Base-by-base conservation (phyloP, 257 asterid species). In the Solanum etuberosum region DNA sequence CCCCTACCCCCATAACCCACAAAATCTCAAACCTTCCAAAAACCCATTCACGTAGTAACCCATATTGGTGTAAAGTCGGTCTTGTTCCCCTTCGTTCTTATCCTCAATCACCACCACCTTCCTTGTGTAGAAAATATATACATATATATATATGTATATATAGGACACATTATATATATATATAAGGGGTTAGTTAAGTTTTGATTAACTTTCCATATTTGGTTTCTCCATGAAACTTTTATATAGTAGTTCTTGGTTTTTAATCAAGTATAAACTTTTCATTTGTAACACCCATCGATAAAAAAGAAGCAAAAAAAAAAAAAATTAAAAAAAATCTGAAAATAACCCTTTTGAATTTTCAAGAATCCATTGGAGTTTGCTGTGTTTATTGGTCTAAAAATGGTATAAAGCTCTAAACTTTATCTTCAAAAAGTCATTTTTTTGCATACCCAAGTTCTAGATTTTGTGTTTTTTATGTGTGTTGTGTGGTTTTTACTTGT, bases 281-380 rank as follows among this genome's bases (percentile, higher is more conserved):
- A 84, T 88, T 90, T 92, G 86, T 83, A 80, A 89, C 86, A 89
- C 93, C 86, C 91, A 40, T 67, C 88, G 61, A 35, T 86, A 43
- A 88, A 37, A 88, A 77, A 72, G 12, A 54, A 18, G 20, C 10
- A 9, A 9, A 4, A 18, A 20, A 18, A 32, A 8, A 6, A 2
- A 29, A 9, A 18, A 20, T 73, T 72, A 29, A 67, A 54, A 80
- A 15, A 57, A 18, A 38, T 9, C 29, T 34, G 31, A n/a, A 27
- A 37, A 29, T 37, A 21, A 10, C 32, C 35, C 35, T n/a, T 76
- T 40, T 76, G 57, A 37, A 71, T 32, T 32, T 76, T n/a, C 59
- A 40, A 76, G 23, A n/a, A 76, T 40, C 13, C 31, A n/a, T 11
- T 12, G 83, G 54, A n/a, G 57, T n/a, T 40, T 76, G 83, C 83